Percentiles rank a stretch among this genome's conserved stretches.
phyloP scores from a whole-genome alignment of 2,329 filamentous ascomycete species.

The Sclerotinia sclerotiorum region DNA sequence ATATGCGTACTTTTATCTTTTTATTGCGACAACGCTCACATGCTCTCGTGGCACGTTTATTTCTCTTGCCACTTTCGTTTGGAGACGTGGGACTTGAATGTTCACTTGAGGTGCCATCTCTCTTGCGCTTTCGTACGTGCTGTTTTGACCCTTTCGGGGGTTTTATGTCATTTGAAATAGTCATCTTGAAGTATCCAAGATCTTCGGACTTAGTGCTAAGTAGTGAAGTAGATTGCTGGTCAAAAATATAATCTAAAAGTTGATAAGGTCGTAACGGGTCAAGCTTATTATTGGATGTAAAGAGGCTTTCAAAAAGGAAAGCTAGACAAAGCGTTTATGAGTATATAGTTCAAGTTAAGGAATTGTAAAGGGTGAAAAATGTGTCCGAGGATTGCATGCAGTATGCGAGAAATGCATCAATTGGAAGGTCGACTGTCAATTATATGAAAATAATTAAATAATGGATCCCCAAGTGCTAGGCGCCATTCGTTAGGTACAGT shows the following conservation, averaged over 20 bases:
- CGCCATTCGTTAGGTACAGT: not conserved
- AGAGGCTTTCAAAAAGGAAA: not conserved
- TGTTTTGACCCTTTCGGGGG: not conserved
- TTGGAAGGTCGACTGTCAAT: slow-evolving; percentile 1
- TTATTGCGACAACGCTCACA: slow-evolving; percentile 20
- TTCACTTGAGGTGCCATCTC: not conserved
- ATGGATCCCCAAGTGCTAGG: not conserved
- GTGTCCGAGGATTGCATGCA: not conserved
- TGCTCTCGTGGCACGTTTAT: slow-evolving; percentile 17
- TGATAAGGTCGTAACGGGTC: not conserved
- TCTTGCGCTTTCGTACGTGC: slow-evolving; percentile 12
- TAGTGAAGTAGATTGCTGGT: not conserved
- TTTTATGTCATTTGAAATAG: not conserved
- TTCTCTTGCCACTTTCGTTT: not conserved
- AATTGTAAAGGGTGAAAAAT: not conserved
- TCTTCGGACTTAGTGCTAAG: not conserved
- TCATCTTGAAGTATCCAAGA: slow-evolving; percentile 1
- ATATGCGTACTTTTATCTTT: slow-evolving; percentile 13
- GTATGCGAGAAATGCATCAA: not conserved
- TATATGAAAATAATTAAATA: slow-evolving; percentile 16
- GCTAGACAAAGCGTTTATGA: not conserved
- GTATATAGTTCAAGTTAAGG: not conserved
- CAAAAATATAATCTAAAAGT: not conserved
- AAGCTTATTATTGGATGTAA: not conserved
- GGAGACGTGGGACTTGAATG: slow-evolving; percentile 1